Conservation (phyloP, 148 eudicot genomes). For the Amaranthus hypochondriacus region DNA sequence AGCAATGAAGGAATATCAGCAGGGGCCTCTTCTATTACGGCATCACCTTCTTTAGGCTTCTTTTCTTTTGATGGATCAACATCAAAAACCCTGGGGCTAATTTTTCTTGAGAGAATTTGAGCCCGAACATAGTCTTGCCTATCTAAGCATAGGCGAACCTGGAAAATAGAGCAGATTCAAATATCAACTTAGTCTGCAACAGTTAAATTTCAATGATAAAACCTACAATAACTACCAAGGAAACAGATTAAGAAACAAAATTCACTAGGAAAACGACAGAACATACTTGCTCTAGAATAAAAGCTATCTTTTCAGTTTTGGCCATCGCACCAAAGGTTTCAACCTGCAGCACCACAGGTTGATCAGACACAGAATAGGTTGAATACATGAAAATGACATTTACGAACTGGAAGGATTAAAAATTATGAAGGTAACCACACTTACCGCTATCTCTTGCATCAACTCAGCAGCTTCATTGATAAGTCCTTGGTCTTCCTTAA, state of each 20-base stretch:
- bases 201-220: not conserved
- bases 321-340: conserved; percentile 99
- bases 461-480: conserved; percentile 95
- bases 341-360: conserved; percentile 43
- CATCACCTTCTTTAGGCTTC: conserved; percentile 70
- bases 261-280: not conserved
- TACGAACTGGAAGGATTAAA: not conserved
- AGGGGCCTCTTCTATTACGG: conserved; percentile 76
- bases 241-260: not conserved
- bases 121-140: conserved; percentile 88
- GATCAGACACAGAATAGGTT: not conserved
- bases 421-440: conserved; percentile 22
- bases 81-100: conserved; percentile 89
- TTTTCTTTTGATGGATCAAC: conserved; percentile 72
- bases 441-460: conserved; percentile 97
- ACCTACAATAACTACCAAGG: not conserved
- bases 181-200: not conserved
- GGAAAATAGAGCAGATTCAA: conserved; percentile 8
- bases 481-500: conserved; percentile 85
- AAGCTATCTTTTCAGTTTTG: conserved; percentile 90
- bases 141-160: conserved; percentile 93
- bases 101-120: conserved; percentile 87
- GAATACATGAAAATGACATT: not conserved
- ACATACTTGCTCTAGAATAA: conserved; percentile 92
- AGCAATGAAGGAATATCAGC: conserved; percentile 68